Percentiles rank a stretch among this genome's conserved stretches.
These are phyloP conservation scores for Syzygium grande DNA, from an alignment of 345 rosid species.

Conservation along the genomic window DNA sequence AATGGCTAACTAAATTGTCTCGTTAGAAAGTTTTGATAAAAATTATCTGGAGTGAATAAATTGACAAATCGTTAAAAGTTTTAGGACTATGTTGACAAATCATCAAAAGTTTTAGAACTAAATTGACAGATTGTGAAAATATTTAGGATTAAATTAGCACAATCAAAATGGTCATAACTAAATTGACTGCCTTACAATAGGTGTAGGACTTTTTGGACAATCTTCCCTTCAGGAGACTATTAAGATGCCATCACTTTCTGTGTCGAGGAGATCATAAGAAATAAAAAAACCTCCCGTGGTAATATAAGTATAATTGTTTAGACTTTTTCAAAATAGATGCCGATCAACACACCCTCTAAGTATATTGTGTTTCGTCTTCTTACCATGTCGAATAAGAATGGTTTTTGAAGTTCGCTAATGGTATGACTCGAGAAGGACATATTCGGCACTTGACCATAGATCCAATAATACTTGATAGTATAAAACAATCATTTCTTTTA, in stretches of 20 bases:
- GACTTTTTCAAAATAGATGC: background rate
- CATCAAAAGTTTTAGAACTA: no score
- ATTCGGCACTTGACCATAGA: background rate
- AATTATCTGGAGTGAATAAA: no score
- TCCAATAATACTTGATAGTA: background rate
- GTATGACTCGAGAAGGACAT: background rate
- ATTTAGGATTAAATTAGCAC: no score
- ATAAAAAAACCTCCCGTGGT: background rate
- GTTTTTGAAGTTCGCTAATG: background rate
- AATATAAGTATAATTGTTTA: background rate
- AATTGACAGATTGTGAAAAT: no score
- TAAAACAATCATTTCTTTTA: background rate
- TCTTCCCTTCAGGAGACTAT: background rate
- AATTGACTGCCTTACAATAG: no score
- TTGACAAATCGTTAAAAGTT: no score
- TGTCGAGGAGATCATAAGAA: background rate
- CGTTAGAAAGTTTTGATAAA: no score
- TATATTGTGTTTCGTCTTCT: background rate
- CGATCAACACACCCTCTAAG: background rate
- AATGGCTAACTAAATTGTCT: no score
- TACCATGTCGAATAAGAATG: background rate
- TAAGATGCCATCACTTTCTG: background rate
- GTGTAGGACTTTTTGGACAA: no score
- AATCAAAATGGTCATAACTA: no score
- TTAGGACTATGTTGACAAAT: no score